Evolutionary conservation across 768 basidiomycete species (phyloP), one percentile per base, ranked within the genome.

Genomic region (Leccinum olivaceopallidum): DNA sequence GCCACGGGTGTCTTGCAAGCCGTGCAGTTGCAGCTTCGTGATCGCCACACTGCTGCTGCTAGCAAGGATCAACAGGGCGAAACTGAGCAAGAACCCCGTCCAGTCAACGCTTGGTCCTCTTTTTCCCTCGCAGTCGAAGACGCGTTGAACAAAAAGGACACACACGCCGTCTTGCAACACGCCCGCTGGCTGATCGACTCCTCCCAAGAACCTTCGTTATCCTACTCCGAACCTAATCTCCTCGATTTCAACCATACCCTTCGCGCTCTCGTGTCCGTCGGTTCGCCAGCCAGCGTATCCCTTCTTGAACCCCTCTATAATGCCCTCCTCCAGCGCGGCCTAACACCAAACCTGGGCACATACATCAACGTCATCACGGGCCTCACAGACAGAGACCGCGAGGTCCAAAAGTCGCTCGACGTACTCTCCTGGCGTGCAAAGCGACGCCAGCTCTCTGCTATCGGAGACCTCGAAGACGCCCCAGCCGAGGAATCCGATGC

Each of bases 281-380:
- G 85, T 8, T 58, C 64, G 2, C 13, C 63, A 2, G 22, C 82
- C 83, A 62, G 83, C 85, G 78, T 92, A 32, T 73, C 79, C 0
- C 69, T 80, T 47, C 74, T 93, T 39, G 71, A 90, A 56, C 82
- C 86, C 53, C 80, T 86, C 3, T 95, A 95, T 76, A 83, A 91
- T 63, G 78, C 84, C 53, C 85, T 95, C 80, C 75, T 94, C 59
- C 75, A 79, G 28, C 79, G 75, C 32, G 81, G 83, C 18, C 70
- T 94, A 5, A 67, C 82, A 0, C 93, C 95, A 9, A 87, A 87
- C 55, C 58, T 75, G 13, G 65, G 71, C 49, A 93, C 91, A 0
- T 94, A 92, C 71, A 68, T 78, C 30, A 70, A 73, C 37, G 78
- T 94, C 50, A 84, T 96, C 58, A 63, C 71, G 0, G 84, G 84